phyloP scores from a whole-genome alignment of 805 yeast genomes.

The Saccharomycopsis malanga region DNA sequence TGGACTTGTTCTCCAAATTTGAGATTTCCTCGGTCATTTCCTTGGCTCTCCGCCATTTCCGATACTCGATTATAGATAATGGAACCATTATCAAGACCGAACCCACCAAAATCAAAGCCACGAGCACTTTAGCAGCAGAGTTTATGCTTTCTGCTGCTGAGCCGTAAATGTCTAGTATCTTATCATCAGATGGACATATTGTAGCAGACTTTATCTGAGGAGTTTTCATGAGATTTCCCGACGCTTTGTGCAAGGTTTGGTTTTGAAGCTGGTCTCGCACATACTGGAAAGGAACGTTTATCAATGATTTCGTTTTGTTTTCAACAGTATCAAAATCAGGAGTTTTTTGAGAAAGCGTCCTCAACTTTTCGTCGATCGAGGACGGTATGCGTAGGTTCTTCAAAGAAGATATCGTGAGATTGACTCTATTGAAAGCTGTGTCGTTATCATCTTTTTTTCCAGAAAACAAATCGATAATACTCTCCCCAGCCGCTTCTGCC shows the following conservation, averaged over 20 bases:
- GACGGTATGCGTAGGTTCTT: constrained; percentile 58
- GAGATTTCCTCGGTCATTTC: constrained; percentile 28
- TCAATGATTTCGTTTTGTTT: constrained; percentile 45
- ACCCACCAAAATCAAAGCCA: constrained; percentile 33
- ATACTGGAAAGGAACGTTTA: constrained; percentile 53
- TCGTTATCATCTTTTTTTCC: constrained; percentile 34
- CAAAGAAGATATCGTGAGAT: constrained; percentile 50
- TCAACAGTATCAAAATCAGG: constrained; percentile 64
- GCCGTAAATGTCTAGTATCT: constrained; percentile 35
- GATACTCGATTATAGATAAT: constrained; percentile 38
- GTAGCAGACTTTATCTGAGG: constrained; percentile 28
- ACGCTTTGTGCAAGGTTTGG: constrained; percentile 20
- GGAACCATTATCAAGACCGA: constrained; percentile 39
- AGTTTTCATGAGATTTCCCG: constrained; percentile 30
- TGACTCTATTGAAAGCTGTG: constrained; percentile 39
- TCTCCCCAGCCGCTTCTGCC: constrained; percentile 43
- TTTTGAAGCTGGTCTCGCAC: constrained; percentile 29
- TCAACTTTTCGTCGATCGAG: constrained; percentile 51
- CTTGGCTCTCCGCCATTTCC: constrained; percentile 42
- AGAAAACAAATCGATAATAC: constrained; percentile 50
- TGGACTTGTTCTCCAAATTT: neutral
- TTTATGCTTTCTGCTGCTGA: constrained; percentile 30
- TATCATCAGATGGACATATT: constrained; percentile 34
- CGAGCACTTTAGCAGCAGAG: constrained; percentile 33
- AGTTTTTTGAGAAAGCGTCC: constrained; percentile 40